Conservation (phyloP, 2,329 filamentous ascomycete genomes). For the Sphaceloma murrayae region DNA sequence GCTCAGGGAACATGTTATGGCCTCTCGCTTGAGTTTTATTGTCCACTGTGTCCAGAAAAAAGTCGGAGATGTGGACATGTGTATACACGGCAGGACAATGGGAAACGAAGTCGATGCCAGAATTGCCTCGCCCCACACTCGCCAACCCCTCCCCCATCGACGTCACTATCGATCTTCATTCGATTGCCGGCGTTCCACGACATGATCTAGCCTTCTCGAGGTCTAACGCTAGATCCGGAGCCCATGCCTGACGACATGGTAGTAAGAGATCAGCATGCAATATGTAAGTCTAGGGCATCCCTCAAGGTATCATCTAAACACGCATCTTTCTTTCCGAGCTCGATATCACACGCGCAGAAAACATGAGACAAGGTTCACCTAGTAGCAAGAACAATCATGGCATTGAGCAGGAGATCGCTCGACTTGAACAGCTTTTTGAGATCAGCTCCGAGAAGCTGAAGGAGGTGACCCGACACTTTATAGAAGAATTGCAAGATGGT, state of each 20-base stretch:
- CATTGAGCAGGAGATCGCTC: conserved; percentile 55
- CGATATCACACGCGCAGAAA: background rate
- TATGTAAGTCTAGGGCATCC: background rate
- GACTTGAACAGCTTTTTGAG: conserved; percentile 70
- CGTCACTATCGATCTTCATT: conserved; percentile 3
- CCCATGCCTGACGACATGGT: background rate
- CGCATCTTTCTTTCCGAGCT: background rate
- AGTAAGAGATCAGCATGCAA: too few species aligned
- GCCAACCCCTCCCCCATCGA: too few species aligned
- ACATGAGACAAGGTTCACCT: conserved; percentile 4
- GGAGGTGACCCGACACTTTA: conserved; percentile 74
- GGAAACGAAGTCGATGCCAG: too few species aligned
- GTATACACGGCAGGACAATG: too few species aligned
- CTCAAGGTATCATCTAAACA: background rate
- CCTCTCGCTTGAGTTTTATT: too few species aligned
- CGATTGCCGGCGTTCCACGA: conserved; percentile 5
- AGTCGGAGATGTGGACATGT: too few species aligned
- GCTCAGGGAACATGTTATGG: too few species aligned
- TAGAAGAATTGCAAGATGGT: conserved; percentile 77
- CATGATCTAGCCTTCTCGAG: conserved; percentile 11
- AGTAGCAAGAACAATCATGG: background rate
- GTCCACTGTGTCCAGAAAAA: too few species aligned
- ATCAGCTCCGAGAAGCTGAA: conserved; percentile 70
- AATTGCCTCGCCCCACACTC: too few species aligned
- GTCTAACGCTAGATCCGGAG: too few species aligned